phyloP scores from a whole-genome alignment of 768 basidiomycete species.

The Russula sp. region DNA sequence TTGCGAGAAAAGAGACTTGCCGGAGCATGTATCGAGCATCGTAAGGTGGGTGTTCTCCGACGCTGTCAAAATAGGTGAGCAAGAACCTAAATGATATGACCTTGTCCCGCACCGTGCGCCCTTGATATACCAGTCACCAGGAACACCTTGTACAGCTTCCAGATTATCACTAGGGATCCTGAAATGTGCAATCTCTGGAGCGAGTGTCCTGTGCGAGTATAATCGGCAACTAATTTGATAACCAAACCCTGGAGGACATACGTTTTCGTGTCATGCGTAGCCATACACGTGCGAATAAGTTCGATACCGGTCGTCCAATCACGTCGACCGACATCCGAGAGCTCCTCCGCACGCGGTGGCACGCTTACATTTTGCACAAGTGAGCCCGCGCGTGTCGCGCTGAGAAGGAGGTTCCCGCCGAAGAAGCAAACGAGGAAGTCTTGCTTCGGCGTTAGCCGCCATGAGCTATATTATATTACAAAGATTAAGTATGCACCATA shows the following conservation, averaged over 20 bases:
- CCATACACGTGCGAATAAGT: conserved; percentile 84
- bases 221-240: not conserved
- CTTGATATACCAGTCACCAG: conserved; percentile 90
- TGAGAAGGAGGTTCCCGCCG: conserved; percentile 87
- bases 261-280: conserved; percentile 81
- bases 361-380: conserved; percentile 53
- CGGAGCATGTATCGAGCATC: conserved; percentile 94
- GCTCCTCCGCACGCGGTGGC: conserved; percentile 61
- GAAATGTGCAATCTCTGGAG: conserved; percentile 90
- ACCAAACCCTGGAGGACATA: conserved; percentile 39
- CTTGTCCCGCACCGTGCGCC: conserved; percentile 53
- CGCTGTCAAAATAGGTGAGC: conserved; percentile 24
- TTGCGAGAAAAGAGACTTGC: conserved; percentile 36
- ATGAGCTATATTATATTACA: conserved; percentile 45
- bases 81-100: not conserved
- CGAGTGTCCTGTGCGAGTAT: conserved; percentile 57
- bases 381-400: conserved; percentile 69
- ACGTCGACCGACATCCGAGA: conserved; percentile 59
- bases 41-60: conserved; percentile 44
- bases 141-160: conserved; percentile 43
- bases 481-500: not conserved
- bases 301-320: conserved; percentile 83
- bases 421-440: conserved; percentile 97
- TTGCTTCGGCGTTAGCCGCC: conserved; percentile 82
- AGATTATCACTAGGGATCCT: conserved; percentile 57